Percentiles rank a stretch among this genome's conserved stretches.
Evolutionary conservation across 345 rosid genomes (phyloP).

Genomic region (Populus simonii): DNA sequence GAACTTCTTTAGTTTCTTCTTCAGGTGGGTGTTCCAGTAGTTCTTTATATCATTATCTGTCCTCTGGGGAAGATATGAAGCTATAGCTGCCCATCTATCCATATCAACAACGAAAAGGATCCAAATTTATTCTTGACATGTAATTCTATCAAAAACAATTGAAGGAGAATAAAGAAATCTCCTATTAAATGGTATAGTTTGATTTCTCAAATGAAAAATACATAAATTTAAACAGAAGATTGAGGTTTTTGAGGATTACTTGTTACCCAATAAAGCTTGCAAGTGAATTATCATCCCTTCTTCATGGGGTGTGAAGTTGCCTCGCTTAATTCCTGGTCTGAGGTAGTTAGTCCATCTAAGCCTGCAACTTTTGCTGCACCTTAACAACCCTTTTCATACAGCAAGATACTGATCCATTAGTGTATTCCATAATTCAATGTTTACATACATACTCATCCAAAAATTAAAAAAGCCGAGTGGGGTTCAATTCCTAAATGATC

Average conservation of each 20-base stretch:
- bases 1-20: conserved; percentile 87
- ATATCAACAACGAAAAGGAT: background rate
- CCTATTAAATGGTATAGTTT: too few relatives aligned
- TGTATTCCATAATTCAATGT: background rate
- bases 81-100: conserved; percentile 97
- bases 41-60: conserved; percentile 96
- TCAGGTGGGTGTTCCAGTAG: conserved; percentile 99
- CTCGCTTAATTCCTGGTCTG: conserved; percentile 96
- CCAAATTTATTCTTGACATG: background rate
- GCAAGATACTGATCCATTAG: conserved; percentile 4
- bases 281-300: conserved; percentile 97
- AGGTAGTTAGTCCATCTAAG: conserved; percentile 99
- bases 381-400: conserved; percentile 50
- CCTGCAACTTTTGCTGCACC: conserved; percentile 99
- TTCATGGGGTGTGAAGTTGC: conserved; percentile 94
- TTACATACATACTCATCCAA: background rate
- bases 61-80: conserved; percentile 93
- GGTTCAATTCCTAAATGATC: background rate
- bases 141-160: background rate
- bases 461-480: background rate
- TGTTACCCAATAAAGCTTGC: conserved; percentile 99
- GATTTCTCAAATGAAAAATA: background rate
- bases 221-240: background rate
- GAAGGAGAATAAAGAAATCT: too few relatives aligned
- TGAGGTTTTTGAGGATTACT: conserved; percentile 49